These are phyloP conservation scores for Aspergillus nomiae DNA, from an alignment of 2,329 filamentous ascomycete genomes.

Conservation along the genomic window DNA sequence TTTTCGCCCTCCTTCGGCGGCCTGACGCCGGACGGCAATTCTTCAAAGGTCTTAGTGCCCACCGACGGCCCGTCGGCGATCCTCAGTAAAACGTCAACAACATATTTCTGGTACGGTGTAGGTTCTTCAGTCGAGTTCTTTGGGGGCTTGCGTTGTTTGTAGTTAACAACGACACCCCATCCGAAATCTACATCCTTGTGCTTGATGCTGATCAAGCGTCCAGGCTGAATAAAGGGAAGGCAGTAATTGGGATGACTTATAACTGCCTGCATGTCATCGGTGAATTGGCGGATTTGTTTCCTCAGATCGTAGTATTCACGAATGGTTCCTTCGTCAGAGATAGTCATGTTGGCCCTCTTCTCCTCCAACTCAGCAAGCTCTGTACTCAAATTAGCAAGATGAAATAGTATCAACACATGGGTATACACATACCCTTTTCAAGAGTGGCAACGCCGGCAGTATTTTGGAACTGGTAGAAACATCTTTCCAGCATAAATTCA, in stretches of 20 bases:
- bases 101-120: conserved; percentile 72
- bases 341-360: conserved; percentile 71
- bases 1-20: conserved; percentile 65
- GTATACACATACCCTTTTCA: conserved; percentile 61
- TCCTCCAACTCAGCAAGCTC: conserved; percentile 77
- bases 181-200: conserved; percentile 81
- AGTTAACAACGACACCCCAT: conserved; percentile 87
- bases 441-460: conserved; percentile 80
- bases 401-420: too few relatives aligned
- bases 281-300: conserved; percentile 79
- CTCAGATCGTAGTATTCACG: conserved; percentile 93
- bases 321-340: conserved; percentile 83
- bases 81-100: conserved; percentile 78
- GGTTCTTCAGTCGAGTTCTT: conserved; percentile 70
- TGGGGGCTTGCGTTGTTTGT: conserved; percentile 63
- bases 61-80: conserved; percentile 57
- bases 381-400: conserved; percentile 33
- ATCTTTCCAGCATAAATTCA: conserved; percentile 97
- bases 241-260: conserved; percentile 91
- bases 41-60: conserved; percentile 61
- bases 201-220: conserved; percentile 85
- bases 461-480: conserved; percentile 98
- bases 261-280: conserved; percentile 85
- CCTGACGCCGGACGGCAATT: conserved; percentile 64
- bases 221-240: conserved; percentile 78